Conservation (phyloP, 768 basidiomycete species). For the Amanita muscaria region DNA sequence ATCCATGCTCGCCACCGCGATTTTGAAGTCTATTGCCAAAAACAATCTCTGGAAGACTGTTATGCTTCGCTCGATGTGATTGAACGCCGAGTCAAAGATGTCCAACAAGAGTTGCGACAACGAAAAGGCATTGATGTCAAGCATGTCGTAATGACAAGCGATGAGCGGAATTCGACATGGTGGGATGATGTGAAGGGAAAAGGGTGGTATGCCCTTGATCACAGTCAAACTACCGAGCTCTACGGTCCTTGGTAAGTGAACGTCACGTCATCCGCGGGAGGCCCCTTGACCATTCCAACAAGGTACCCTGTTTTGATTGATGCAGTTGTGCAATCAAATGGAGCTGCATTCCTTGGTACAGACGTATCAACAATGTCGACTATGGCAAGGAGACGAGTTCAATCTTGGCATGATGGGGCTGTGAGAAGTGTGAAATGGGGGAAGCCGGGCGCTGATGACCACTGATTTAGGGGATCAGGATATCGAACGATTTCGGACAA, state of each 20-base stretch:
- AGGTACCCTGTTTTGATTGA: slow-evolving; percentile 74
- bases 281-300: slow-evolving; percentile 5
- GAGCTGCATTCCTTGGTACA: slow-evolving; percentile 64
- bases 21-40: slow-evolving; percentile 39
- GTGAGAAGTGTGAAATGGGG: slow-evolving; percentile 53
- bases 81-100: slow-evolving; percentile 46
- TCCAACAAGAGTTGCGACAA: slow-evolving; percentile 38
- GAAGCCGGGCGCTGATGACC: slow-evolving; percentile 44
- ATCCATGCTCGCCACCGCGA: slow-evolving; percentile 52
- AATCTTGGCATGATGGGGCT: slow-evolving; percentile 56
- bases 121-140: slow-evolving; percentile 37
- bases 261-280: neutral
- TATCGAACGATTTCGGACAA: neutral
- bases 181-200: slow-evolving; percentile 41
- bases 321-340: slow-evolving; percentile 60
- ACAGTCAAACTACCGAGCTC: slow-evolving; percentile 34
- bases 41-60: slow-evolving; percentile 33
- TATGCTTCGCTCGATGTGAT: slow-evolving; percentile 47
- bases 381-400: slow-evolving; percentile 54
- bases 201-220: slow-evolving; percentile 48
- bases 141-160: slow-evolving; percentile 57
- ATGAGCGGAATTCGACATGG: slow-evolving; percentile 49
- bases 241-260: slow-evolving; percentile 41
- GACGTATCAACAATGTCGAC: slow-evolving; percentile 64
- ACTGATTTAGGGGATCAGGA: slow-evolving; percentile 15